Percentiles rank a stretch among this genome's conserved stretches.
Evolutionary conservation across 495 filamentous ascomycete genomes (phyloP).

Genomic region (Staphylotrichum tortipilum): DNA sequence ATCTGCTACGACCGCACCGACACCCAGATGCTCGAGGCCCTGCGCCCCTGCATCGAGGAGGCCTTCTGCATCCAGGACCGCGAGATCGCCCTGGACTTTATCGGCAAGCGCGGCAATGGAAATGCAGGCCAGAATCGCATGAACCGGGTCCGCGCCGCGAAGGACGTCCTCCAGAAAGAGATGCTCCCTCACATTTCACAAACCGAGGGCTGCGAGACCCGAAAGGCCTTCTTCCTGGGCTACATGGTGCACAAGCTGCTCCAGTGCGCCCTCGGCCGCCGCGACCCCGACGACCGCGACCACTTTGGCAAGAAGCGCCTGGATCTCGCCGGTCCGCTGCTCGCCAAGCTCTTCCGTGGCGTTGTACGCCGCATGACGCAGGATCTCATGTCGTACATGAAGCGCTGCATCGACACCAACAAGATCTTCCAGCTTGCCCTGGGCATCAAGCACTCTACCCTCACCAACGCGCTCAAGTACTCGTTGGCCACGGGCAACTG

Average conservation of each 20-base stretch:
- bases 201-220: constrained; percentile 87
- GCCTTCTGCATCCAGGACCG: constrained; percentile 92
- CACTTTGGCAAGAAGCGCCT: constrained; percentile 98
- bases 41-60: constrained; percentile 94
- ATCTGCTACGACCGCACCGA: constrained; percentile 94
- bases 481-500: constrained; percentile 96
- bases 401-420: constrained; percentile 80
- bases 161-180: constrained; percentile 94
- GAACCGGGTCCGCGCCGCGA: constrained; percentile 80
- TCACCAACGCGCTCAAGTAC: constrained; percentile 92
- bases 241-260: constrained; percentile 97
- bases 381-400: constrained; percentile 82
- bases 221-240: constrained; percentile 96
- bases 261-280: constrained; percentile 80
- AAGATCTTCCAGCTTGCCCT: constrained; percentile 81
- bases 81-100: constrained; percentile 91
- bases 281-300: constrained; percentile 92
- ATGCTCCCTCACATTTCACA: constrained; percentile 94
- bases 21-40: constrained; percentile 92
- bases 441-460: constrained; percentile 79
- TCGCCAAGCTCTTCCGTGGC: constrained; percentile 85
- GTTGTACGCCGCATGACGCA: constrained; percentile 79
- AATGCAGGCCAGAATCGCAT: constrained; percentile 63
- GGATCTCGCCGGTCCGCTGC: constrained; percentile 86
- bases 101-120: constrained; percentile 74